Conservation (phyloP, 169 alveolate species). For the Plasmodium yoelii region DNA sequence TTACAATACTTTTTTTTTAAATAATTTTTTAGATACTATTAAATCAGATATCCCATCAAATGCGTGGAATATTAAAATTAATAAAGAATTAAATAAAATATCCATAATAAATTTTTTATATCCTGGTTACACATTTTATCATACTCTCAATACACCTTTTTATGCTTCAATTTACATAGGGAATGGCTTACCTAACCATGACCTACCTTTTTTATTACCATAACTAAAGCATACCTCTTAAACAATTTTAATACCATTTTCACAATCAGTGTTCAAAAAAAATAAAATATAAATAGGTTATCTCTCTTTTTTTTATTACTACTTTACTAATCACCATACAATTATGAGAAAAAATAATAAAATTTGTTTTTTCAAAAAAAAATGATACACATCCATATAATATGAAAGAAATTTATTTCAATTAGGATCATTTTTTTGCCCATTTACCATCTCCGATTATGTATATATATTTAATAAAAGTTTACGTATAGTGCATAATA, state of each 20-base stretch:
- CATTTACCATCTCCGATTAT: too few relatives aligned
- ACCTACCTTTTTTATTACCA: slow-evolving; percentile 64
- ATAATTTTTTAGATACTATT: slow-evolving; percentile 66
- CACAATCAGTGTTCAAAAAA: neutral
- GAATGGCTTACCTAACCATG: slow-evolving; percentile 43
- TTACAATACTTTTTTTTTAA: slow-evolving; percentile 55
- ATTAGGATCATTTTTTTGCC: too few relatives aligned
- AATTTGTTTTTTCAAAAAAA: too few relatives aligned
- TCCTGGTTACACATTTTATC: slow-evolving; percentile 64
- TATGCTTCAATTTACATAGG: slow-evolving; percentile 67
- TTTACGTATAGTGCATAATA: too few relatives aligned
- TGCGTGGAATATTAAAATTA: slow-evolving; percentile 63
- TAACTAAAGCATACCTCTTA: neutral
- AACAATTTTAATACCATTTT: neutral
- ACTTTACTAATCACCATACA: too few relatives aligned
- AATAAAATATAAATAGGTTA: neutral
- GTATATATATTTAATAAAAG: too few relatives aligned
- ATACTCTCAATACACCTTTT: slow-evolving; percentile 59
- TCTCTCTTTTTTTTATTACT: too few relatives aligned
- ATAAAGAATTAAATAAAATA: slow-evolving; percentile 51
- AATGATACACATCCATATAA: too few relatives aligned
- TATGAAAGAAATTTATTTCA: too few relatives aligned
- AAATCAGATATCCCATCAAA: slow-evolving; percentile 44
- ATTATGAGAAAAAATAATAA: too few relatives aligned
- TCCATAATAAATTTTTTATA: slow-evolving; percentile 39